Conservation (phyloP, 2,329 filamentous ascomycete genomes). For the Eutypella sp. region DNA sequence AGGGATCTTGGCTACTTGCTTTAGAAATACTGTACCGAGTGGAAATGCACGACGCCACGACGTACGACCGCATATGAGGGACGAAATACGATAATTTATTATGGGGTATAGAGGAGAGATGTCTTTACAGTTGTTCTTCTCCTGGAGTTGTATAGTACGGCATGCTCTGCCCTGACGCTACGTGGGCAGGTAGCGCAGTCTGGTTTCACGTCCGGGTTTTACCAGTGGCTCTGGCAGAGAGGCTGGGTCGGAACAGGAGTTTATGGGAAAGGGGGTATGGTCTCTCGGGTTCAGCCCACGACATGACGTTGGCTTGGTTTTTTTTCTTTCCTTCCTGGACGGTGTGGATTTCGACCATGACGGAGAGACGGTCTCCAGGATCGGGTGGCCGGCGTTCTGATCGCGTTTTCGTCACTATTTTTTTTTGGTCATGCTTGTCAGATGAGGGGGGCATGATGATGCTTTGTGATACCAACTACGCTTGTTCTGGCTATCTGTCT, state of each 20-base stretch:
- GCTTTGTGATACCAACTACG: too few species aligned
- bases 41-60: constrained; percentile 18
- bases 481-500: too few species aligned
- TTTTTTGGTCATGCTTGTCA: too few species aligned
- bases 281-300: too few species aligned
- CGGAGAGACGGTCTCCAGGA: too few species aligned
- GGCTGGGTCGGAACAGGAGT: not conserved
- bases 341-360: too few species aligned
- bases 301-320: too few species aligned
- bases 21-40: constrained; percentile 3
- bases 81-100: constrained; percentile 13
- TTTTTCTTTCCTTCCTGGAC: too few species aligned
- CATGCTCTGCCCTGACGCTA: not conserved
- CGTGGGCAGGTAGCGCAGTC: not conserved
- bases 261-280: not conserved
- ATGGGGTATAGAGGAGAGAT: constrained; percentile 6
- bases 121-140: not conserved
- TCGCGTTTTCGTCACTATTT: too few species aligned
- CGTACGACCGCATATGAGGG: constrained; percentile 21
- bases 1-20: not conserved
- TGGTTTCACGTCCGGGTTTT: not conserved
- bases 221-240: not conserved
- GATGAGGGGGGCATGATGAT: too few species aligned
- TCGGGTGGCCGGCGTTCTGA: too few species aligned
- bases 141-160: constrained; percentile 10